These are phyloP conservation scores for Mucor circinelloides DNA, from an alignment of 371 early-diverging fungal species.

Conservation along the genomic window DNA sequence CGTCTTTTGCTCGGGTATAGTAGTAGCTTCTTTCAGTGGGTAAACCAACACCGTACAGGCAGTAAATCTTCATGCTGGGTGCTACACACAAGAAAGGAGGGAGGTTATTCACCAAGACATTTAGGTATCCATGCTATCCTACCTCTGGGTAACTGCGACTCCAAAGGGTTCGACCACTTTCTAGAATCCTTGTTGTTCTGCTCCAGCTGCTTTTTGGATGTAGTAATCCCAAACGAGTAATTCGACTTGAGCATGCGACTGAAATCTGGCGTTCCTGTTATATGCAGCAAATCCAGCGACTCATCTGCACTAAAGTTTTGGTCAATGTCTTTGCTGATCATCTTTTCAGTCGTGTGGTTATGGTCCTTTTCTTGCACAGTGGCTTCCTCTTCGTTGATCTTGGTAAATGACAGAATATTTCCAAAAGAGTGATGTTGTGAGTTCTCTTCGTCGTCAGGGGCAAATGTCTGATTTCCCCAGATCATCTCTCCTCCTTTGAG, in stretches of 20 bases:
- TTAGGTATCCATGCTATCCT: background rate
- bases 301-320: constrained; percentile 58
- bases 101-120: background rate
- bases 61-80: constrained; percentile 80
- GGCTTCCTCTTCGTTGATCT: background rate
- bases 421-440: constrained; percentile 36
- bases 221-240: constrained; percentile 71
- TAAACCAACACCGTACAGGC: constrained; percentile 83
- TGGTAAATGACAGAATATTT: constrained; percentile 40
- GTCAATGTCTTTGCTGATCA: constrained; percentile 13
- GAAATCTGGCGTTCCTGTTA: constrained; percentile 53
- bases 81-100: constrained; percentile 3
- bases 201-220: constrained; percentile 56
- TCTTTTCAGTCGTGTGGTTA: background rate
- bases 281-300: constrained; percentile 55
- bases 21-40: constrained; percentile 83
- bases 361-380: constrained; percentile 6
- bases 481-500: constrained; percentile 87
- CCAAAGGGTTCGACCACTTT: constrained; percentile 88
- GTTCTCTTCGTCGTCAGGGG: constrained; percentile 65
- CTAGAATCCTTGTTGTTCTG: constrained; percentile 53
- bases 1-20: constrained; percentile 39
- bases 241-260: constrained; percentile 51
- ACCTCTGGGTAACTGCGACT: constrained; percentile 79
- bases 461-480: constrained; percentile 73